Base-by-base conservation (phyloP, 1,284 basidiomycete genomes). In the Inonotus obliquus region DNA sequence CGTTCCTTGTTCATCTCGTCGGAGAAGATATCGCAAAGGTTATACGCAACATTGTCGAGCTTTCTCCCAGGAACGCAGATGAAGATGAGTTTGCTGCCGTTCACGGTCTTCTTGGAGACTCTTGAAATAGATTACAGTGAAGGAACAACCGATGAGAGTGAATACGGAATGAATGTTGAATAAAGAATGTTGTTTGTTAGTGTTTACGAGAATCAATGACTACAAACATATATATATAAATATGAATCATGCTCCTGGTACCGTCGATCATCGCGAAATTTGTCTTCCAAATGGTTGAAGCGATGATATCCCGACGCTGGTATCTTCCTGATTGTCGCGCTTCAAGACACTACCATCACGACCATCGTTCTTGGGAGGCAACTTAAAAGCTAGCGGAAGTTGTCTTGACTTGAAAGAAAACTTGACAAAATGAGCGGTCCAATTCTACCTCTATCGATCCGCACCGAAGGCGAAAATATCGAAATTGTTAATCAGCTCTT, bases 401-500 rank as follows among this genome's bases (percentile, higher is more conserved):
- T 4, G 6, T 13, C n/a, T 23, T 19, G 19, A 49, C 9, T n/a
- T 2, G 14, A 49, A n/a, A 21, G n/a, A 49, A 14, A 39, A 19
- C 25, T 17, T 53, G 4, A 10, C 1, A 47, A 37, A 44, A 60
- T 60, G 59, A 21, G 38, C 29, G 58, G n/a, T 25, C 19, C 14
- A 23, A 2, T 45, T 37, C 54, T 61, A 19, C 60, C 60, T 11
- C 54, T 61, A 19, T 92, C 91, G 1, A 89, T 94, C 70, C 79
- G 83, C 56, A 81, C 81, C 2, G 78, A 80, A 54, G 80, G 81
- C 45, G 83, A 84, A 69, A 83, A 81, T 67, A 83, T 94, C 65
- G 86, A 92, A 73, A 94, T 95, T 62, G 81, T 94, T 53, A 87
- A 95, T 75, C 92, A 95, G 77, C 82, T 95, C 11, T 74, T 94